Base-by-base conservation (phyloP, 2,329 filamentous ascomycete species). In the Monosporascus sp. region DNA sequence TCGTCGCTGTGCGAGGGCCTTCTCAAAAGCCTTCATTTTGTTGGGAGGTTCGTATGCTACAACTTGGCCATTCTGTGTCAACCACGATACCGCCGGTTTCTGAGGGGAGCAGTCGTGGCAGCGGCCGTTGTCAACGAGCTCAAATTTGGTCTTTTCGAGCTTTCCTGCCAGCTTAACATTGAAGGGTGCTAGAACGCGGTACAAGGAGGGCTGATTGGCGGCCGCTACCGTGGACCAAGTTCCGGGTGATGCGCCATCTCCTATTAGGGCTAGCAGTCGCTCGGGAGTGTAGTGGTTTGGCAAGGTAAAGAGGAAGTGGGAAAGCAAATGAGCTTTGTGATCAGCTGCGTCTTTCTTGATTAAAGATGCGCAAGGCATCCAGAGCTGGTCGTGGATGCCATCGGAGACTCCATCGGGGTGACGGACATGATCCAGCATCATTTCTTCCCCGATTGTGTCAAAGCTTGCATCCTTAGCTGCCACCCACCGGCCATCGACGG, bases 401-500 rank as follows among this genome's bases (percentile, higher is more conserved):
- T 35, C 31, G 11, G 31, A 5, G 31, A 5, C 4, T 14, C 31
- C 31, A 35, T 35, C 9, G 31, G 11, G 31, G 31, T 35, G 11
- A 14, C 31, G 31, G 31, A 35, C 31, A 35, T 35, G 9, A 14
- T 35, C 31, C 31, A 35, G 9, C 31, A 35, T 14, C 31, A 35
- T 35, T 35, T 35, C 31, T 35, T 35, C 31, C 31, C 14, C 9
- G 11, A 9, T 35, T 35, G 31, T 35, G 11, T 35, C 31, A 49
- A 40, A 35, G 37, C 6, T 14, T 14, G 3, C 24, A 11, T 46
- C 14, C 26, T 37, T 15, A 24, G 7, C 3, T 45, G 37, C n/a
- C 40, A 38, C 18, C 62, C 59, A 63, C 31, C 43, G 47, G 18
- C 58, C 55, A 26, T 58, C 51, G 2, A 55, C n/a, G 3, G 17